These are phyloP conservation scores for Crithidia acanthocephali DNA, from an alignment of 208 protist species.

Conservation along the genomic window DNA sequence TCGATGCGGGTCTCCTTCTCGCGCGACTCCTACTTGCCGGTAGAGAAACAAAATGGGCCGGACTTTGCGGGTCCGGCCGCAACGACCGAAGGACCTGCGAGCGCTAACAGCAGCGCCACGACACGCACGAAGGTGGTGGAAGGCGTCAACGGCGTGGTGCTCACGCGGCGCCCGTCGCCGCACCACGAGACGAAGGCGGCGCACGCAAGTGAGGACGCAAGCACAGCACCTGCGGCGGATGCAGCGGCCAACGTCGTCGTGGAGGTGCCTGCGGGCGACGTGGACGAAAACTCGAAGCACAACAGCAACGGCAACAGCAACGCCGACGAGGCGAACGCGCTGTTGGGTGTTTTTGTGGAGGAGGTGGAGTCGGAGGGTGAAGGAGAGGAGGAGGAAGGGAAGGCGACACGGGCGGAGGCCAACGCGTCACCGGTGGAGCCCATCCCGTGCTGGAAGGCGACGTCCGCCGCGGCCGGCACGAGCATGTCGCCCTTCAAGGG, in stretches of 20 bases:
- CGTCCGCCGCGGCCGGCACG: conserved; percentile 33
- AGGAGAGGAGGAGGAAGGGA: background rate
- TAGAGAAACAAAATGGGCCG: background rate
- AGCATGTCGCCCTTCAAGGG: conserved; percentile 36
- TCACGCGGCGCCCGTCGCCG: background rate
- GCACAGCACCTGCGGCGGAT: background rate
- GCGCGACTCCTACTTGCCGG: conserved; percentile 18
- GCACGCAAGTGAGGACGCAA: background rate
- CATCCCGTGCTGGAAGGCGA: conserved; percentile 14
- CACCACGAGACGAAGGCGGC: background rate
- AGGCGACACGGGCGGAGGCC: background rate
- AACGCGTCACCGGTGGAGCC: background rate
- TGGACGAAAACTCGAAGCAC: background rate
- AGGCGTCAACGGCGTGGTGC: background rate
- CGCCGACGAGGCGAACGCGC: background rate
- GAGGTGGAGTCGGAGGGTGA: background rate
- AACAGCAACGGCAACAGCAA: no score
- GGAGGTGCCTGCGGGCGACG: background rate
- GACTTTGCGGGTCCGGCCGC: background rate
- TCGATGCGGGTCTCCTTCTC: conserved; percentile 33
- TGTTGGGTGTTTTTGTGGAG: background rate
- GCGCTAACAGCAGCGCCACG: background rate
- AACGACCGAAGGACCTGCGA: background rate
- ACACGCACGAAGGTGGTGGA: conserved; percentile 9
- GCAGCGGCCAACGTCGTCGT: background rate